Evolutionary conservation across 805 yeast species (phyloP), one percentile per base, ranked within the genome.

Genomic region (Myxozyma monticola): DNA sequence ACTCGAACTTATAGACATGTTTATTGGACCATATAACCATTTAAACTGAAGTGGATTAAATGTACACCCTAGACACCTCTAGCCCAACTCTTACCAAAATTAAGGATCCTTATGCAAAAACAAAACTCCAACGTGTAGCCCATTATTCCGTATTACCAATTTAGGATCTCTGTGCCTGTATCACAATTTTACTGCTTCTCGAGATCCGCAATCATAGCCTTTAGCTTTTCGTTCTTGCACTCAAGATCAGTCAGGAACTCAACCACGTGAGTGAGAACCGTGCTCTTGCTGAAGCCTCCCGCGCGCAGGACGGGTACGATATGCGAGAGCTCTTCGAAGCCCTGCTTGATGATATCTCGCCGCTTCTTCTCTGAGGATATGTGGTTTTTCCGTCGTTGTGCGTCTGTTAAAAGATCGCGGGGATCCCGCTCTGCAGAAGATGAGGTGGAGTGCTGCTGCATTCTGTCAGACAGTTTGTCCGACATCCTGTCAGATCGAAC

Each of bases 361-460:
- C 76, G 65, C 25, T 68, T 63, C 60, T 72, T 68, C 45, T 72
- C 76, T 37, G 69, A 66, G 18, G 63, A 60, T 25, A 71, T 63
- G 49, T 72, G 76, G 48, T 70, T 71, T 38, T 57, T 45, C 18
- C 76, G 62, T 35, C 68, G 65, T 54, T 70, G 69, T 34, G 68
- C 71, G 26, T 67, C 71, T 9, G 68, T 48, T 3, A 67, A 59
- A 26, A 47, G 47, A 29, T 65, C 68, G 28, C 65, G 53, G 24
- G n/a, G 31, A 15, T 25, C 49, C 15, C 43, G 30, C n/a, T 45
- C 40, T 26, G 24, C 21, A 17, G 37, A 25, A 1, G 42, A 26
- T 20, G 42, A 36, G 20, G 36, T 21, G 14, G 45, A 40, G 15
- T 21, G n/a, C 15, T n/a, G n/a, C n/a, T n/a, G n/a, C n/a, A n/a